A percentile compares a stretch with the other conserved stretches of the same genome.
Evolutionary conservation across 106 monocot genomes (phyloP).

Genomic region (Vanilla planifolia): DNA sequence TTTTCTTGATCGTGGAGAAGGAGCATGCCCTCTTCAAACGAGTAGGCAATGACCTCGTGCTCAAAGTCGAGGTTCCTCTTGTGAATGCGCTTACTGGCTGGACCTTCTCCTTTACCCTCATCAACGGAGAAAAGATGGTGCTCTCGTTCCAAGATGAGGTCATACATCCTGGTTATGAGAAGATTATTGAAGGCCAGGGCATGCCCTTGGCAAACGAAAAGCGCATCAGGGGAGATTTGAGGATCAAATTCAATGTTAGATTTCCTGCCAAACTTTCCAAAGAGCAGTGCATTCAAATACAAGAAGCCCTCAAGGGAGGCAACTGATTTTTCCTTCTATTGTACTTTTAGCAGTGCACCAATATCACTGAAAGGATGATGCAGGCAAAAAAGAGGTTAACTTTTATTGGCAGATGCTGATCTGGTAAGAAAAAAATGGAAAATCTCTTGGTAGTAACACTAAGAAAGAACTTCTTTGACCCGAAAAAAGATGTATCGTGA

Average conservation of each 20-base stretch:
- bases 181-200: slow-evolving; percentile 53
- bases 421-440: too few relatives aligned
- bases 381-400: too few relatives aligned
- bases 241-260: slow-evolving; percentile 41
- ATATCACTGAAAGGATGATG: too few relatives aligned
- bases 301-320: background rate
- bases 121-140: slow-evolving; percentile 55
- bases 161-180: slow-evolving; percentile 62
- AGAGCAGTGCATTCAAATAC: background rate
- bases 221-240: slow-evolving; percentile 42
- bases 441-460: too few relatives aligned
- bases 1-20: slow-evolving; percentile 51
- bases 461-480: too few relatives aligned
- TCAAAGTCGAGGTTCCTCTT: slow-evolving; percentile 56
- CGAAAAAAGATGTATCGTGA: too few relatives aligned
- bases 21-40: slow-evolving; percentile 62
- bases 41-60: slow-evolving; percentile 54
- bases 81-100: slow-evolving; percentile 66
- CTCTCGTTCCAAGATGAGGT: slow-evolving; percentile 47
- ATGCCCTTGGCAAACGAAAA: slow-evolving; percentile 54
- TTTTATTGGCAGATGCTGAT: too few relatives aligned
- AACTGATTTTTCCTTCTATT: background rate
- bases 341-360: too few relatives aligned
- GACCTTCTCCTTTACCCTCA: slow-evolving; percentile 47
- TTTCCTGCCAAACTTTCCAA: background rate